Conservation (phyloP, 768 basidiomycete species). For the Daedaleopsis sinensis region DNA sequence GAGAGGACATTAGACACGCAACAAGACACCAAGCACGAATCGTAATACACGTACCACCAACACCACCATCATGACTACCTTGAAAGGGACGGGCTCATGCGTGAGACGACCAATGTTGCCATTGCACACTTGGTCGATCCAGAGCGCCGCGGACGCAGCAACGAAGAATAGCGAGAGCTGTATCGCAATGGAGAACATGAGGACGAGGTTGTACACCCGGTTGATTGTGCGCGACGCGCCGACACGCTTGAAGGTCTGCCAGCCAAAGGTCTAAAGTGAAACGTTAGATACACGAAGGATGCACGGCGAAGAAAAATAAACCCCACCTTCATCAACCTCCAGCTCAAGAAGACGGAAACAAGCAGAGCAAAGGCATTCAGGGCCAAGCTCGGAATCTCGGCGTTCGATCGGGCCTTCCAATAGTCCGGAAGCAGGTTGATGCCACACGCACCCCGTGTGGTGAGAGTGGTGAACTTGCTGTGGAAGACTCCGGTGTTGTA, state of each 20-base stretch:
- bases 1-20: conserved; percentile 1
- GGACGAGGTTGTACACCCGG: conserved; percentile 72
- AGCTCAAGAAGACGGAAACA: conserved; percentile 65
- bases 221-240: conserved; percentile 77
- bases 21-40: conserved; percentile 2
- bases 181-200: conserved; percentile 69
- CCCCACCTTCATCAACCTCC: conserved; percentile 71
- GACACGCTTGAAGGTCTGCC: conserved; percentile 88
- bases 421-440: conserved; percentile 61
- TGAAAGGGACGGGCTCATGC: conserved; percentile 50
- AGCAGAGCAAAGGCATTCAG: conserved; percentile 64
- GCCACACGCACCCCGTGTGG: conserved; percentile 66
- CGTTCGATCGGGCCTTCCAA: conserved; percentile 60
- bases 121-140: conserved; percentile 77
- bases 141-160: conserved; percentile 65
- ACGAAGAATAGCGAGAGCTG: conserved; percentile 84
- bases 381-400: conserved; percentile 67
- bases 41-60: conserved; percentile 52
- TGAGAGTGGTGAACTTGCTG: conserved; percentile 53
- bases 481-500: conserved; percentile 59
- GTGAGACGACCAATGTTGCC: conserved; percentile 62
- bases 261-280: conserved; percentile 62
- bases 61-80: conserved; percentile 55
- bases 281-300: background rate
- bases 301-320: background rate